Base-by-base conservation (phyloP, 2,329 filamentous ascomycete species). In the Cercospora sp. region DNA sequence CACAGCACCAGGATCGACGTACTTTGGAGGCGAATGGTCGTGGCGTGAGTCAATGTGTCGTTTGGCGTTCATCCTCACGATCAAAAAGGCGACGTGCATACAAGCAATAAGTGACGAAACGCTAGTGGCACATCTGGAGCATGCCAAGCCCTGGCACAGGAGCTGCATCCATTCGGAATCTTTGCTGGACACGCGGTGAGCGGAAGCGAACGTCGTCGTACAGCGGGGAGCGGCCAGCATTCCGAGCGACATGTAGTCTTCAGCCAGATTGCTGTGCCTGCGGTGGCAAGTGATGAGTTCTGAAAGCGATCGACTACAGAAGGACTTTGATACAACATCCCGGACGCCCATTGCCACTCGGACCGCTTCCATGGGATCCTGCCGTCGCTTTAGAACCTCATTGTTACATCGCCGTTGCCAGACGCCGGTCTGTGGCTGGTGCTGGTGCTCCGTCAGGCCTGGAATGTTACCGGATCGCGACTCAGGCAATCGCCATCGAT, bases 21-120 rank as follows among this genome's bases (percentile, higher is more conserved):
- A 24, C 5, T 10, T 28, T 16, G 43, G 8, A 21, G 18, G 43
- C 18, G 43, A 21, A 49, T 49, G 49, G 21, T 16, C 7, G 49
- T 16, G 49, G 49, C 24, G 49, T 26, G 24, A 53, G 49, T 53
- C 49, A 53, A 53, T 53, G 49, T 51, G 45, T 24, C 21, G 10
- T 21, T 51, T 51, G 45, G 45, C 45, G 53, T 58, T 30, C 12
- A 21, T 24, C 26, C 26, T 12, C 55, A 18, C 18, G 28, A 59
- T 34, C 55, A 59, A 59, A 59, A 34, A 24, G 55, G 55, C 55
- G 55, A 37, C 55, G 55, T 37, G 55, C 55, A 59, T 59, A 59
- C 55, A 59, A 59, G 55, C 55, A 59, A 37, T 37, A 59, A 21
- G n/a, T 59, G 18, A 21, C 28, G 55, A 59, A 59, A 32, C 55